Evolutionary conservation across 768 basidiomycete species (phyloP), one percentile per base, ranked within the genome.

Genomic region (Panellus pusillus): DNA sequence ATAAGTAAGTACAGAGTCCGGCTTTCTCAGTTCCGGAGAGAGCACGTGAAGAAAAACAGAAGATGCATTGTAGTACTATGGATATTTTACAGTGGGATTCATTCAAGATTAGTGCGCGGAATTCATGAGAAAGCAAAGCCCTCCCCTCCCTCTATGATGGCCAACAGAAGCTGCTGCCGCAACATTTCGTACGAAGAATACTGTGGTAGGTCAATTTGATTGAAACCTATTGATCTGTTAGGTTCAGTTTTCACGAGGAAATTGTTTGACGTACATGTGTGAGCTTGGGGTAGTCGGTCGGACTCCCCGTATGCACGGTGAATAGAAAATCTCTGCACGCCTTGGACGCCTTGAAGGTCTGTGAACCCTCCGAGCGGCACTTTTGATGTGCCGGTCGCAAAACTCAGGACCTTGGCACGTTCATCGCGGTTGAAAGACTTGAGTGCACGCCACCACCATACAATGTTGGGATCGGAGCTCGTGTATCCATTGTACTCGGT

Each of bases 361-460:
- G 86, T 85, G 71, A 98, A 99, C 15, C 97, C 97, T 47, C 86
- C 89, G 36, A 98, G 81, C 9, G 96, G 96, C 1, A 99, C 96
- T 42, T 95, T 81, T 9, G 94, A 94, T 6, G 91, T 85, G 55
- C 93, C 85, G 1, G 97, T 96, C 13, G 94, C 95, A 71, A 99
- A 99, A 76, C 95, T 96, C 52, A 99, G 78, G 41, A 99, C 92
- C 70, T 97, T 94, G 29, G 97, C 94, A 51, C 93, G 79, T 71
- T 99, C 97, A 63, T 98, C 95, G 31, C 96, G 89, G 61, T 90
- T 93, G 75, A 98, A 98, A 9, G 93, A 96, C 71, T 98, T 93
- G 39, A 99, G 81, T 2, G 96, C 96, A 60, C 97, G 83, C 97
- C 97, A 99, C 89, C 93, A 98, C 95, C 95, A 99, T 27, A 91